phyloP scores from a whole-genome alignment of 2,329 filamentous ascomycete species.

The Calonectria multiphialidica region DNA sequence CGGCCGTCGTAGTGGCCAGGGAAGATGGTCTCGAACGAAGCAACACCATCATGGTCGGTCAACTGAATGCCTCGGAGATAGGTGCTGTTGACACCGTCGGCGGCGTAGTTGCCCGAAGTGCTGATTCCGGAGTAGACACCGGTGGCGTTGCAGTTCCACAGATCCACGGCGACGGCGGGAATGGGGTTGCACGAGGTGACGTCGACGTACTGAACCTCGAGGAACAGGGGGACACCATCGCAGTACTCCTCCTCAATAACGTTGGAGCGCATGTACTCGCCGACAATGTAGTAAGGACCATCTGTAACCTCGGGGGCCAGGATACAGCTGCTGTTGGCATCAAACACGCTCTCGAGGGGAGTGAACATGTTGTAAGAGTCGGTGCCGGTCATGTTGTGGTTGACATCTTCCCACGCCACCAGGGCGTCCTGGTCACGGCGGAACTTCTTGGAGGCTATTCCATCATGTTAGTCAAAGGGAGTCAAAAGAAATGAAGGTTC shows the following conservation, averaged over 20 bases:
- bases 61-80: constrained; percentile 55
- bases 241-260: constrained; percentile 53
- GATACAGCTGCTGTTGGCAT: constrained; percentile 26
- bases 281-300: constrained; percentile 46
- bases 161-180: constrained; percentile 53
- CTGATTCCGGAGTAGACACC: constrained; percentile 59
- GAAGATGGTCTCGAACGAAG: constrained; percentile 56
- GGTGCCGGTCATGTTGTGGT: constrained; percentile 25
- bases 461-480: not conserved
- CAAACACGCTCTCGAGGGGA: constrained; percentile 17
- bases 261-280: constrained; percentile 53
- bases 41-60: constrained; percentile 55
- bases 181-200: constrained; percentile 55
- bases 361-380: constrained; percentile 20
- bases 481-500: not conserved
- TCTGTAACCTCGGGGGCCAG: constrained; percentile 23
- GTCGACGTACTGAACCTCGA: constrained; percentile 59
- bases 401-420: constrained; percentile 20
- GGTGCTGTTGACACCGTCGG: constrained; percentile 48
- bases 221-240: constrained; percentile 52
- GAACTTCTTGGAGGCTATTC: constrained; percentile 21
- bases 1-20: constrained; percentile 58
- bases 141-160: constrained; percentile 60
- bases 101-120: constrained; percentile 50
- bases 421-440: constrained; percentile 26